Percentiles rank a stretch among this genome's conserved stretches.
These are phyloP conservation scores for Blumeria graminis DNA, from an alignment of 2,329 filamentous ascomycete genomes.

Conservation along the genomic window DNA sequence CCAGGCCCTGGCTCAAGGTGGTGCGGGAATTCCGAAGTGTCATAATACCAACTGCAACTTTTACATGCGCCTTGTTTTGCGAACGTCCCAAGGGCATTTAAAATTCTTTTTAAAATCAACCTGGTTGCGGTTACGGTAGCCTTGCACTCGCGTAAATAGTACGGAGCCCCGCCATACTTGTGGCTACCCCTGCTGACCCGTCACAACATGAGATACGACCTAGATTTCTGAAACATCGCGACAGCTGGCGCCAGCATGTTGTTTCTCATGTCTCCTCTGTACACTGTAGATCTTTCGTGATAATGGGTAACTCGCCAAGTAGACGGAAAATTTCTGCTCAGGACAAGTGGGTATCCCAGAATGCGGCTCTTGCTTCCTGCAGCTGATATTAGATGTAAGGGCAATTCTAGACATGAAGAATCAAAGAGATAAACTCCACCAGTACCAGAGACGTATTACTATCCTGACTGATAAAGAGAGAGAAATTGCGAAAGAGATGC, in stretches of 20 bases:
- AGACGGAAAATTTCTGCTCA: constrained; percentile 47
- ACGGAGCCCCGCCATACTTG: no score
- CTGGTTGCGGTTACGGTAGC: no score
- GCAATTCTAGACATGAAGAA: constrained; percentile 94
- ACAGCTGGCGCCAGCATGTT: constrained; percentile 1
- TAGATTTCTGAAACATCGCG: not conserved
- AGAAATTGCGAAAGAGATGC: constrained; percentile 59
- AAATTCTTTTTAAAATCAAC: no score
- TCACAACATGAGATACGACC: not conserved
- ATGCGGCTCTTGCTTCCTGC: not conserved
- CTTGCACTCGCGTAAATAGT: no score
- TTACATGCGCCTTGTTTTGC: no score
- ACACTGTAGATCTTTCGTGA: constrained; percentile 2
- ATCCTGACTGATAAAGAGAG: constrained; percentile 72
- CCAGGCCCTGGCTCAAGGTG: constrained; percentile 30
- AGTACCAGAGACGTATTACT: constrained; percentile 80
- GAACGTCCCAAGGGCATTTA: no score
- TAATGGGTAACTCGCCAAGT: constrained; percentile 41
- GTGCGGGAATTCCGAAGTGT: constrained; percentile 14
- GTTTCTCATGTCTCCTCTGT: not conserved
- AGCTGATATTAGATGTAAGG: constrained; percentile 22
- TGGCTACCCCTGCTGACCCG: not conserved
- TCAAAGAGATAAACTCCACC: constrained; percentile 89
- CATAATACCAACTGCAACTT: no score
- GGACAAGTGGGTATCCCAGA: constrained; percentile 45